A percentile compares a stretch with the other conserved stretches of the same genome.
Evolutionary conservation across 75 land plant genomes (phyloP).

Genomic region (Cupressus sempervirens): DNA sequence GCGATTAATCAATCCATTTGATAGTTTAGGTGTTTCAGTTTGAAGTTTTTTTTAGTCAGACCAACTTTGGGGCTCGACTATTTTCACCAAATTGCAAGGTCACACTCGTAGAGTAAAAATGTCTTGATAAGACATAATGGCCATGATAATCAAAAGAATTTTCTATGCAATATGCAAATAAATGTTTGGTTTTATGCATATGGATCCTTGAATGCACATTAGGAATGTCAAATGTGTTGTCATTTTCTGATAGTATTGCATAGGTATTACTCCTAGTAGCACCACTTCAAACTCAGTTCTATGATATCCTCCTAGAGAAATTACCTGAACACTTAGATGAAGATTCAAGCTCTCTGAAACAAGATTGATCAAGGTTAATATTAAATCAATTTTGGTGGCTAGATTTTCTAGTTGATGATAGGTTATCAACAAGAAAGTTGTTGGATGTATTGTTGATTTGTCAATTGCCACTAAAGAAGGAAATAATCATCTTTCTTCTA

Average conservation of each 20-base stretch:
- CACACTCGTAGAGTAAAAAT: too few relatives aligned
- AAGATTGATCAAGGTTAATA: constrained; percentile 76
- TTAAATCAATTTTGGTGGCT: constrained; percentile 92
- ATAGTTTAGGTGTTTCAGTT: too few relatives aligned
- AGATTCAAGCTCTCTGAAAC: constrained; percentile 21
- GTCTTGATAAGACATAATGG: too few relatives aligned
- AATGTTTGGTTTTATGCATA: too few relatives aligned
- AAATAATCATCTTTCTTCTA: constrained; percentile 79
- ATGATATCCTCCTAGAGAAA: constrained; percentile 70
- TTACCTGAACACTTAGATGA: constrained; percentile 69
- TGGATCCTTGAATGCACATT: constrained; percentile 36
- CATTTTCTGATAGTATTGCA: constrained; percentile 49
- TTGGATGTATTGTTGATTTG: constrained; percentile 73
- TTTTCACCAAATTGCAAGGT: too few relatives aligned
- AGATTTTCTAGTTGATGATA: constrained; percentile 70
- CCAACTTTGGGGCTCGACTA: too few relatives aligned
- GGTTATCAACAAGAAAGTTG: constrained; percentile 56
- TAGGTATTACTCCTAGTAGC: constrained; percentile 58
- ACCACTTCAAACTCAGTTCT: constrained; percentile 63
- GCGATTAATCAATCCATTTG: too few relatives aligned
- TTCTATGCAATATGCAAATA: too few relatives aligned
- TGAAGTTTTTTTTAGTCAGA: too few relatives aligned
- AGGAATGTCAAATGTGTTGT: constrained; percentile 22
- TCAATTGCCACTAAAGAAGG: constrained; percentile 70
- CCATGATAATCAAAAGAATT: too few relatives aligned